Evolutionary conservation across 495 filamentous ascomycete genomes (phyloP).

Genomic region (Penicillium canescens): DNA sequence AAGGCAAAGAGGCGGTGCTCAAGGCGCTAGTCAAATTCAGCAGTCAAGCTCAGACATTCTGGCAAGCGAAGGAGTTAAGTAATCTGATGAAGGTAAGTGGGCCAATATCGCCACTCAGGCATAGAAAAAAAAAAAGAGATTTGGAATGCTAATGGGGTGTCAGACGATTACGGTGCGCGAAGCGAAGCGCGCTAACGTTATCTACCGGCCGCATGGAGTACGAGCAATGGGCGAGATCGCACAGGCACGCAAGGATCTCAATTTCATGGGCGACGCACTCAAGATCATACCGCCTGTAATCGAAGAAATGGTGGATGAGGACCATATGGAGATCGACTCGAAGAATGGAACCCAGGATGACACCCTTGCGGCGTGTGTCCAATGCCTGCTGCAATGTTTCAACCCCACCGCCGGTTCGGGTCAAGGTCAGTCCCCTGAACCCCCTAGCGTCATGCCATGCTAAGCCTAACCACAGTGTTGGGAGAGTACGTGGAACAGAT

Average conservation of each 20-base stretch:
- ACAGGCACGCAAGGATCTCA: constrained; percentile 59
- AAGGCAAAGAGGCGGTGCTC: constrained; percentile 89
- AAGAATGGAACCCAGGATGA: constrained; percentile 36
- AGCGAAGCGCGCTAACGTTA: constrained; percentile 83
- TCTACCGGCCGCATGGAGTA: constrained; percentile 76
- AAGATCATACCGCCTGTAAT: constrained; percentile 61
- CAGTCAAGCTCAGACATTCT: constrained; percentile 58
- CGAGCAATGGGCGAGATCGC: constrained; percentile 70
- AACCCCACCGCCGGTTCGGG: constrained; percentile 32
- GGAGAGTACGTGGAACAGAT: constrained; percentile 33
- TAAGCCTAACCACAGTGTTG: constrained; percentile 32
- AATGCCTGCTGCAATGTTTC: constrained; percentile 47
- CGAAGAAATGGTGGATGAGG: constrained; percentile 50
- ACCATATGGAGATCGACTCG: constrained; percentile 70
- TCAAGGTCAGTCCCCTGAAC: constrained; percentile 33
- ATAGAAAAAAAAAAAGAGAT: neutral
- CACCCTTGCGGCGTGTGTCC: constrained; percentile 48
- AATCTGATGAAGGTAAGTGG: constrained; percentile 55
- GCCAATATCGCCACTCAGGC: constrained; percentile 9
- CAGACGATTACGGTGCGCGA: constrained; percentile 73
- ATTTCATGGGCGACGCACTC: constrained; percentile 68
- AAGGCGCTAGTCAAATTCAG: constrained; percentile 79
- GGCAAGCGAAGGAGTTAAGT: constrained; percentile 51
- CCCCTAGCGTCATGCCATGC: constrained; percentile 30
- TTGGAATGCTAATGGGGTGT: constrained; percentile 27